phyloP scores from a whole-genome alignment of 495 filamentous ascomycete species.

The Collariella sp. region DNA sequence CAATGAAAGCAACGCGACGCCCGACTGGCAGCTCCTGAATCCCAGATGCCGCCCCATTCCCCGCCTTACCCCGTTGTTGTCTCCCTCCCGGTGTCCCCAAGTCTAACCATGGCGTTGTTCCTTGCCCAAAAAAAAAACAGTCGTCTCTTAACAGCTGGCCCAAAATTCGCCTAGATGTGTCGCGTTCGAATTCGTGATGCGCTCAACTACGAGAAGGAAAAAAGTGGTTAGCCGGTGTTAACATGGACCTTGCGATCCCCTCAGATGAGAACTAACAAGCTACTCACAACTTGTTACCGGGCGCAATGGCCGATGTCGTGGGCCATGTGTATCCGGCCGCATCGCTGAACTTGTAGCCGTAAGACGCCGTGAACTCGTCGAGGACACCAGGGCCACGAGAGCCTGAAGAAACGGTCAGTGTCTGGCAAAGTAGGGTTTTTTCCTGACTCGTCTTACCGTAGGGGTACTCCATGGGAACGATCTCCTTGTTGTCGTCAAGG shows the following conservation, averaged over 20 bases:
- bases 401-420: constrained; percentile 44
- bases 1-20: background rate
- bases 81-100: background rate
- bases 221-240: constrained; percentile 15
- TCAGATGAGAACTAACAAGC: constrained; percentile 6
- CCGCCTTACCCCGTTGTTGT: background rate
- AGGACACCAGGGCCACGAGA: constrained; percentile 93
- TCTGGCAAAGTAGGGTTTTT: background rate
- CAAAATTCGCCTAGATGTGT: constrained; percentile 1
- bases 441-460: constrained; percentile 65
- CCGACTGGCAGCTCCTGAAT: background rate
- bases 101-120: constrained; percentile 2
- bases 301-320: constrained; percentile 50
- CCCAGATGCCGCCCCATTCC: background rate
- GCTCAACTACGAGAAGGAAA: constrained; percentile 17
- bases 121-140: constrained; percentile 1
- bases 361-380: constrained; percentile 96
- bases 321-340: constrained; percentile 95
- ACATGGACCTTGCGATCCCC: background rate
- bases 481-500: constrained; percentile 97
- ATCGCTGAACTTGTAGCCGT: constrained; percentile 98
- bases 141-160: background rate
- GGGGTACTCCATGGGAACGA: constrained; percentile 98
- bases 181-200: constrained; percentile 3
- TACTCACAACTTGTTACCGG: constrained; percentile 60